A percentile compares a stretch with the other conserved stretches of the same genome.
phyloP scores from a whole-genome alignment of 257 asterid species.

The Solanum chiquidenum region DNA sequence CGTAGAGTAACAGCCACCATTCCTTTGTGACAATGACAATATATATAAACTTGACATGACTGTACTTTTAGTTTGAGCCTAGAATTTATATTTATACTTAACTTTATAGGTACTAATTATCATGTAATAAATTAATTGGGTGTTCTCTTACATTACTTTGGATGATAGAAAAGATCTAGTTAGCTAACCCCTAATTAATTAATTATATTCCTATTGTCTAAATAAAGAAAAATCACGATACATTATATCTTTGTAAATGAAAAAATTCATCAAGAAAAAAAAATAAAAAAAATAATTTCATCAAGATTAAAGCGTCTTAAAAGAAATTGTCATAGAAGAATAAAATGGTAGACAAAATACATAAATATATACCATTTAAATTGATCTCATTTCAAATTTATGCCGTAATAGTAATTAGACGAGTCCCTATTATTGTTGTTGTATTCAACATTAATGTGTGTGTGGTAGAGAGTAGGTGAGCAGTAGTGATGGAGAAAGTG shows the following conservation, averaged over 20 bases:
- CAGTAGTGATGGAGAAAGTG: not conserved
- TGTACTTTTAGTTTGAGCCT: not conserved
- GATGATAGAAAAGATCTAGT: not conserved
- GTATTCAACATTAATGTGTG: not conserved
- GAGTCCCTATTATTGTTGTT: not conserved
- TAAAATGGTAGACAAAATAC: no score
- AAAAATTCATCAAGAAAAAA: not conserved
- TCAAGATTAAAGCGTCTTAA: not conserved
- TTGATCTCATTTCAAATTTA: no score
- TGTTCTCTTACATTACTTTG: not conserved
- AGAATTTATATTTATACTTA: not conserved
- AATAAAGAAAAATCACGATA: not conserved
- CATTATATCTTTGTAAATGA: not conserved
- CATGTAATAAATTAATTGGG: not conserved
- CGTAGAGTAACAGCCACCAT: not conserved
- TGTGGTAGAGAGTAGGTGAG: not conserved
- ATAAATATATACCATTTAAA: no score
- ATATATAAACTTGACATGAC: not conserved
- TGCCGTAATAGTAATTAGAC: no score
- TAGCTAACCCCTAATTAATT: not conserved
- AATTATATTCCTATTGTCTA: not conserved
- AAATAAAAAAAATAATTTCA: not conserved
- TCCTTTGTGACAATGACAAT: not conserved
- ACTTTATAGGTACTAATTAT: not conserved
- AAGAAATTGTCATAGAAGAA: no score